Conservation (phyloP, 495 filamentous ascomycete genomes). For the Daldinia childiae region DNA sequence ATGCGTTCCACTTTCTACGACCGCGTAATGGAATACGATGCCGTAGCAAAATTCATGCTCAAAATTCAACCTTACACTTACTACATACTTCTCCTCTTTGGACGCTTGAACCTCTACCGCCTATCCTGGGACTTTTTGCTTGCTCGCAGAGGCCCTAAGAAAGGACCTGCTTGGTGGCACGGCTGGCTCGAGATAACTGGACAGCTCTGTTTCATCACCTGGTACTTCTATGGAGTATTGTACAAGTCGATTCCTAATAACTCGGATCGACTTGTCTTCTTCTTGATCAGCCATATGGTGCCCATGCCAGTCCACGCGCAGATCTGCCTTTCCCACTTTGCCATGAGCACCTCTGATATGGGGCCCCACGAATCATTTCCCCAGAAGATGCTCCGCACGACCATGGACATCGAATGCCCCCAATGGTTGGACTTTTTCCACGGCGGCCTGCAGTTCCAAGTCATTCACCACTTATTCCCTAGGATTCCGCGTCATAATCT, state of each 20-base stretch:
- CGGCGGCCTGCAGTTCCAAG: slow-evolving; percentile 96
- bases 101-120: slow-evolving; percentile 90
- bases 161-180: slow-evolving; percentile 89
- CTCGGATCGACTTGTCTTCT: slow-evolving; percentile 74
- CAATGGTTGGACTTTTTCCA: slow-evolving; percentile 97
- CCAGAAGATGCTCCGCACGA: slow-evolving; percentile 96
- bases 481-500: slow-evolving; percentile 96
- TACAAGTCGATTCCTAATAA: slow-evolving; percentile 79
- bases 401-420: slow-evolving; percentile 97
- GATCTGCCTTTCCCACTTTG: slow-evolving; percentile 96
- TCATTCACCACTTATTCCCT: slow-evolving; percentile 93
- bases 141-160: slow-evolving; percentile 76
- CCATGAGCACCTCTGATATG: slow-evolving; percentile 93
- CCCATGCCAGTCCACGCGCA: slow-evolving; percentile 91
- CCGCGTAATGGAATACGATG: slow-evolving; percentile 83
- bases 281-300: slow-evolving; percentile 87
- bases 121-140: slow-evolving; percentile 87
- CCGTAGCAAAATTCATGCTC: slow-evolving; percentile 74
- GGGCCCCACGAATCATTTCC: slow-evolving; percentile 90
- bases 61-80: slow-evolving; percentile 84
- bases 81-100: slow-evolving; percentile 84
- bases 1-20: slow-evolving; percentile 92
- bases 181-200: slow-evolving; percentile 85
- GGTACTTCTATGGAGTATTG: slow-evolving; percentile 88
- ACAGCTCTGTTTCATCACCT: slow-evolving; percentile 89